Conservation (phyloP, 2,329 filamentous ascomycete species). For the Verticillium zaregamsianum region DNA sequence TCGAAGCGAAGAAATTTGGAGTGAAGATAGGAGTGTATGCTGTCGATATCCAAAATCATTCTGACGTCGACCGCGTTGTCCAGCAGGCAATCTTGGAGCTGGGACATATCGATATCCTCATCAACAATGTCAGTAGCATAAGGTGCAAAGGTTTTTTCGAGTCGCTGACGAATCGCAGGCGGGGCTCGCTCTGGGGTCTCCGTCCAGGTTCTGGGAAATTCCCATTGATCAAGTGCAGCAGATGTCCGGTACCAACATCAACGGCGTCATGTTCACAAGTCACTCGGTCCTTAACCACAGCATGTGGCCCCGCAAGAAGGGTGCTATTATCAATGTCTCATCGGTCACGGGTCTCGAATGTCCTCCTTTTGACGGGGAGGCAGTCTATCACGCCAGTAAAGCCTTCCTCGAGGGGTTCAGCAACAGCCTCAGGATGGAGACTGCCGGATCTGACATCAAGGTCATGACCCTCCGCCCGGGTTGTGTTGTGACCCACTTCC, state of each 20-base stretch:
- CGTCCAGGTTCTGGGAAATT: conserved; percentile 34
- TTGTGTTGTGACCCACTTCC: conserved; percentile 42
- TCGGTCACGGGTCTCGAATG: conserved; percentile 41
- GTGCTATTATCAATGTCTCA: conserved; percentile 43
- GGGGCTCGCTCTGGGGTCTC: conserved; percentile 42
- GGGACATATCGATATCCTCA: conserved; percentile 35
- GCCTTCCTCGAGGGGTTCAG: conserved; percentile 44
- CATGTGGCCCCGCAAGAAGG: conserved; percentile 29
- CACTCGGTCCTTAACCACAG: conserved; percentile 38
- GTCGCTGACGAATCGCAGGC: conserved; percentile 19
- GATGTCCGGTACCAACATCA: conserved; percentile 44
- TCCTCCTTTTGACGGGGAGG: conserved; percentile 43
- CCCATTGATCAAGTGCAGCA: conserved; percentile 34
- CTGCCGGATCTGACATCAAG: conserved; percentile 39
- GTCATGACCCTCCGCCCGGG: conserved; percentile 41
- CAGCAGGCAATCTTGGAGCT: conserved; percentile 23
- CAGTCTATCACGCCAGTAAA: conserved; percentile 44
- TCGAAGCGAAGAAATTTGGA: conserved; percentile 9
- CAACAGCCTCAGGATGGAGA: conserved; percentile 42
- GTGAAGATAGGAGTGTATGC: conserved; percentile 1
- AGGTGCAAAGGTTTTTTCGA: background rate
- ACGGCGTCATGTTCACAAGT: conserved; percentile 40
- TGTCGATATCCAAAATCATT: conserved; percentile 24
- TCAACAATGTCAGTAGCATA: conserved; percentile 40
- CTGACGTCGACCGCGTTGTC: conserved; percentile 25